A percentile compares a stretch with the other conserved stretches of the same genome.
Conservation (phyloP, 805 yeast genomes). For the Danielia oregonensis region DNA sequence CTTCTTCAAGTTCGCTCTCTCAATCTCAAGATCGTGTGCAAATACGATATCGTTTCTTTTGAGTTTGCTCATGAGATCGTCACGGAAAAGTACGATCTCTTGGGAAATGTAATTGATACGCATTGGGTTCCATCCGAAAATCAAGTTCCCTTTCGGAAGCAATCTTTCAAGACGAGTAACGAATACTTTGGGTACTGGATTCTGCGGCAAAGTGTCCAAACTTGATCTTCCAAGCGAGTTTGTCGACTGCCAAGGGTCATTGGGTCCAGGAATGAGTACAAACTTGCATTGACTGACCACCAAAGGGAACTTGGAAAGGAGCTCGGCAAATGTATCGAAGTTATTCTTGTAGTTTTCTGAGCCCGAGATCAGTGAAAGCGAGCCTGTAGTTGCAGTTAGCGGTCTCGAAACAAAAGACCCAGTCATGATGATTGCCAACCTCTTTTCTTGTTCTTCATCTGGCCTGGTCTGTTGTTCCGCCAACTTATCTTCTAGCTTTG, state of each 20-base stretch:
- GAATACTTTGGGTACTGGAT: slow-evolving; percentile 67
- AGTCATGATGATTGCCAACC: slow-evolving; percentile 67
- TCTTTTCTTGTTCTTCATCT: slow-evolving; percentile 37
- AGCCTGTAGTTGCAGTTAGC: slow-evolving; percentile 52
- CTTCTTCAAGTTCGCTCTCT: slow-evolving; percentile 18
- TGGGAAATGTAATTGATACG: slow-evolving; percentile 77
- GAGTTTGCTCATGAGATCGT: slow-evolving; percentile 66
- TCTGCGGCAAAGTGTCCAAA: slow-evolving; percentile 52
- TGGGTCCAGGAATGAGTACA: slow-evolving; percentile 79
- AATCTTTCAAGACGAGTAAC: slow-evolving; percentile 62
- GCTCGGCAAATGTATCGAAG: slow-evolving; percentile 70
- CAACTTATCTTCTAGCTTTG: slow-evolving; percentile 39
- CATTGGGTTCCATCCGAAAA: slow-evolving; percentile 69
- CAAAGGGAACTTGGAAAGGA: slow-evolving; percentile 57
- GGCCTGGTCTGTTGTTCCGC: slow-evolving; percentile 21
- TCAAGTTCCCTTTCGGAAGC: slow-evolving; percentile 16
- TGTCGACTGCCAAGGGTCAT: slow-evolving; percentile 90
- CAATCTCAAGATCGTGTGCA: slow-evolving; percentile 34
- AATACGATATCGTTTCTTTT: slow-evolving; percentile 65
- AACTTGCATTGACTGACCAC: slow-evolving; percentile 53
- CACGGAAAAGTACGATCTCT: slow-evolving; percentile 73
- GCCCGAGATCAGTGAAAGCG: slow-evolving; percentile 44
- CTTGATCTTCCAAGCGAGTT: slow-evolving; percentile 53
- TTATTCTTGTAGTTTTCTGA: slow-evolving; percentile 57
- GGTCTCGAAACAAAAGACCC: slow-evolving; percentile 80